Percentiles rank a stretch among this genome's conserved stretches.
phyloP scores from a whole-genome alignment of 2,329 filamentous ascomycete species.

The Metarhizium album region DNA sequence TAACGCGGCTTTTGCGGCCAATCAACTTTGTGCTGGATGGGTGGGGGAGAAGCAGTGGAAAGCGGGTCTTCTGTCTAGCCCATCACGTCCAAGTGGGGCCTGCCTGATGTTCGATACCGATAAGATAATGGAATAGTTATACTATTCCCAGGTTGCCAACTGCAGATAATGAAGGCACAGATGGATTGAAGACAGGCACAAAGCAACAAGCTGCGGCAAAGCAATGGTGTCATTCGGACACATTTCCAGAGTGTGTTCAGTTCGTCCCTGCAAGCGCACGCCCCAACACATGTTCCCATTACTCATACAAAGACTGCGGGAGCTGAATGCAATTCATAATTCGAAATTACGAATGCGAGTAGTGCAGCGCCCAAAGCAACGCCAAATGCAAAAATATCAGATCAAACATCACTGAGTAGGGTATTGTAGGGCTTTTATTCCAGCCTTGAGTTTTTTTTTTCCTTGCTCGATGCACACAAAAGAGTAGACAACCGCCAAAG shows the following conservation, averaged over 20 bases:
- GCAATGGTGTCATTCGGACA: background rate
- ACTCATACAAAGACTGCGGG: background rate
- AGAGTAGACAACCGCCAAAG: constrained; percentile 2
- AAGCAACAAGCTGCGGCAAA: background rate
- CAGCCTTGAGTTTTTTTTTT: constrained; percentile 11
- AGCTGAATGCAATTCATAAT: background rate
- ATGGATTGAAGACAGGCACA: background rate
- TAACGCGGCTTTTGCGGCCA: constrained; percentile 15
- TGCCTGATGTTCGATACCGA: too few relatives aligned
- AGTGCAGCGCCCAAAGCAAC: background rate
- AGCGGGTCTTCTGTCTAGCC: constrained; percentile 4
- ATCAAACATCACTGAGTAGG: constrained; percentile 18
- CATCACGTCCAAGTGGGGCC: too few relatives aligned
- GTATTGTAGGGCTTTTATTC: constrained; percentile 18
- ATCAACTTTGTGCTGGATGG: constrained; percentile 10
- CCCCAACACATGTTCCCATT: background rate
- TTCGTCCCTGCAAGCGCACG: background rate
- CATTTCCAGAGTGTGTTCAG: background rate
- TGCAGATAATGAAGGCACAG: background rate
- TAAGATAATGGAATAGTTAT: background rate
- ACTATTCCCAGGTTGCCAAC: background rate
- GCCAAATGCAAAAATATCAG: constrained; percentile 10
- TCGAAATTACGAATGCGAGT: background rate
- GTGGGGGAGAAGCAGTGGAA: constrained; percentile 7
- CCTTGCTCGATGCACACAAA: background rate